phyloP scores from a whole-genome alignment of 345 rosid genomes.

The Gossypium stocksii region DNA sequence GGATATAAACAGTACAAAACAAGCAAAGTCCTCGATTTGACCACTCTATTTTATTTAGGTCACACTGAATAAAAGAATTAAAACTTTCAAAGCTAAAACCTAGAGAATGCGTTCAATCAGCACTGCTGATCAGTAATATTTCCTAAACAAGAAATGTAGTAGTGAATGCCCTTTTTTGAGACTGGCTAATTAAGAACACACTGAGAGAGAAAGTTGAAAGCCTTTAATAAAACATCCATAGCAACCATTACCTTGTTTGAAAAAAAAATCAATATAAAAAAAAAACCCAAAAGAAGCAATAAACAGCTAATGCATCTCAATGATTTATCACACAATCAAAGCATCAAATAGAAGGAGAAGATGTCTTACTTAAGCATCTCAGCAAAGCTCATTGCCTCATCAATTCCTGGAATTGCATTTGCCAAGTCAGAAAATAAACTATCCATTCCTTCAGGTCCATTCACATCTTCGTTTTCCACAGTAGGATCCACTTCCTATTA shows the following conservation, averaged over 20 bases:
- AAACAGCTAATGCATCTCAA: background rate
- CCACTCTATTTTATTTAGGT: background rate
- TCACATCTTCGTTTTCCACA: constrained; percentile 71
- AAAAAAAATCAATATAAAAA: background rate
- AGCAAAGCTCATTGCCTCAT: constrained; percentile 99
- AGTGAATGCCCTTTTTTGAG: background rate
- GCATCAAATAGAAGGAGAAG: background rate
- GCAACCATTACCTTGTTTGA: background rate
- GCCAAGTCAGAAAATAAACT: constrained; percentile 83
- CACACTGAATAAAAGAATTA: background rate
- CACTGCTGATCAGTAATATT: background rate
- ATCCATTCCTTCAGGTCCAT: constrained; percentile 80
- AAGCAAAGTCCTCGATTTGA: background rate
- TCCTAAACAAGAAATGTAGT: background rate
- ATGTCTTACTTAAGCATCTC: constrained; percentile 86
- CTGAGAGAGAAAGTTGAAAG: background rate
- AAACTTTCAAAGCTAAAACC: background rate
- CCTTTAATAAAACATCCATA: background rate
- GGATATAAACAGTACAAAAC: background rate
- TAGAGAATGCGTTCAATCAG: background rate
- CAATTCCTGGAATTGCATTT: constrained; percentile 95
- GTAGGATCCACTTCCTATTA: constrained; percentile 95
- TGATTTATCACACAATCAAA: background rate
- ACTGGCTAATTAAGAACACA: background rate
- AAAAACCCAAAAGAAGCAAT: background rate